A percentile compares a stretch with the other conserved stretches of the same genome.
phyloP scores from a whole-genome alignment of 371 early-diverging fungal species.

The Saksenaea vasiformis region DNA sequence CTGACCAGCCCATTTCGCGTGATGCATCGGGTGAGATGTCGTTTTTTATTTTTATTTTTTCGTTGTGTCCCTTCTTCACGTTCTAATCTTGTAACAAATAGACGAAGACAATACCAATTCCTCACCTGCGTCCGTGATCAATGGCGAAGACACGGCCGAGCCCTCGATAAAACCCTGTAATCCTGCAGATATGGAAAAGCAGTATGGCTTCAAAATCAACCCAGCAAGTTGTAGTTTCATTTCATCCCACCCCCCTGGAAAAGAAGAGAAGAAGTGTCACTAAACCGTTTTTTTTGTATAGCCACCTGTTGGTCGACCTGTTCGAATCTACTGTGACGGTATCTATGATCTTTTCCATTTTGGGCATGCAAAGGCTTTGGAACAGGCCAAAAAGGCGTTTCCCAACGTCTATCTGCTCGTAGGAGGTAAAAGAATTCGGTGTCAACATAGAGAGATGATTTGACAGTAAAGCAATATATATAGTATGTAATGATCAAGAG shows the following conservation, averaged over 20 bases:
- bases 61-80: not conserved
- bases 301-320: slow-evolving; percentile 76
- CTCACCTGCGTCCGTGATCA: not conserved
- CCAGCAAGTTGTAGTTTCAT: slow-evolving; percentile 6
- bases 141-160: not conserved
- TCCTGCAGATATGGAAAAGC: slow-evolving; percentile 4
- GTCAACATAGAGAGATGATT: not conserved
- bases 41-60: too few relatives aligned
- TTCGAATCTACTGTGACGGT: slow-evolving; percentile 91
- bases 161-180: not conserved
- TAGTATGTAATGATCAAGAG: slow-evolving; percentile 82
- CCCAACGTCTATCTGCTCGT: slow-evolving; percentile 87
- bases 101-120: slow-evolving; percentile 18
- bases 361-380: slow-evolving; percentile 90
- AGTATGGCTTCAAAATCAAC: slow-evolving; percentile 19
- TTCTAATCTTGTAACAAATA: not conserved
- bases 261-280: not conserved
- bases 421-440: slow-evolving; percentile 66
- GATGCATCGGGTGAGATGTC: slow-evolving; percentile 19
- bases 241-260: not conserved
- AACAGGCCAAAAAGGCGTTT: slow-evolving; percentile 93
- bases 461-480: not conserved
- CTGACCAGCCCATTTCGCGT: slow-evolving; percentile 16
- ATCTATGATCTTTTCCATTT: slow-evolving; percentile 96
- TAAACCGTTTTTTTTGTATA: slow-evolving; percentile 6